Evolutionary conservation across 2,329 filamentous ascomycete genomes (phyloP).

Genomic region (Phialophora expanda): DNA sequence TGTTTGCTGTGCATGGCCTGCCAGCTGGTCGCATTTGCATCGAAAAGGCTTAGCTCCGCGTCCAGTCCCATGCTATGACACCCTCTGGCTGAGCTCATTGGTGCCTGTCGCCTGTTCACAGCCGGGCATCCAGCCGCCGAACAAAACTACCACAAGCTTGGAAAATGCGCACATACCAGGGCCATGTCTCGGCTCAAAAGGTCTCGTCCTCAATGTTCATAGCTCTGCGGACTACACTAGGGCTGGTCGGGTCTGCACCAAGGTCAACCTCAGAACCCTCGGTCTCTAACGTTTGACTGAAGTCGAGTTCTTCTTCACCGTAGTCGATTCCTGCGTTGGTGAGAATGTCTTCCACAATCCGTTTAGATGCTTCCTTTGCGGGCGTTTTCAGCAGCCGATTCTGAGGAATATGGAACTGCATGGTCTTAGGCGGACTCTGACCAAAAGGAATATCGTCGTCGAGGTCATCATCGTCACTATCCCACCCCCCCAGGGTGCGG

Average conservation of each 20-base stretch:
- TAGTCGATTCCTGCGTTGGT: conserved; percentile 51
- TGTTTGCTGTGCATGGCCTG: conserved; percentile 12
- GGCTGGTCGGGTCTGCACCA: conserved; percentile 44
- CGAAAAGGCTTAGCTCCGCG: not conserved
- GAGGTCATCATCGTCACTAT: conserved; percentile 71
- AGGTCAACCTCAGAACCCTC: conserved; percentile 45
- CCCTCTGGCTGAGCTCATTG: not conserved
- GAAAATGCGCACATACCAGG: not conserved
- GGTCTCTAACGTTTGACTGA: conserved; percentile 39
- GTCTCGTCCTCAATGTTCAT: conserved; percentile 54
- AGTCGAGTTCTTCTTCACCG: conserved; percentile 41
- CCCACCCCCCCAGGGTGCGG: conserved; percentile 64
- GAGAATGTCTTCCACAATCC: conserved; percentile 56
- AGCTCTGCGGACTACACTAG: conserved; percentile 52
- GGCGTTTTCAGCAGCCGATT: conserved; percentile 56
- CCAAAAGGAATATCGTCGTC: conserved; percentile 63
- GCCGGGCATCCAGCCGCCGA: not conserved
- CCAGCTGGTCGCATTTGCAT: not conserved
- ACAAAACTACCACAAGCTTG: conserved; percentile 12
- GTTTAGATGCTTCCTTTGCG: conserved; percentile 56
- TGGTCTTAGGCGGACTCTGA: conserved; percentile 84
- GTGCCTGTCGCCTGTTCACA: not conserved
- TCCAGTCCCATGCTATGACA: not conserved
- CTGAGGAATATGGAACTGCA: conserved; percentile 59
- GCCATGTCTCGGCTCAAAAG: conserved; percentile 43